Conservation (phyloP, 1,139 yeast genomes). For the Pichia sp. region DNA sequence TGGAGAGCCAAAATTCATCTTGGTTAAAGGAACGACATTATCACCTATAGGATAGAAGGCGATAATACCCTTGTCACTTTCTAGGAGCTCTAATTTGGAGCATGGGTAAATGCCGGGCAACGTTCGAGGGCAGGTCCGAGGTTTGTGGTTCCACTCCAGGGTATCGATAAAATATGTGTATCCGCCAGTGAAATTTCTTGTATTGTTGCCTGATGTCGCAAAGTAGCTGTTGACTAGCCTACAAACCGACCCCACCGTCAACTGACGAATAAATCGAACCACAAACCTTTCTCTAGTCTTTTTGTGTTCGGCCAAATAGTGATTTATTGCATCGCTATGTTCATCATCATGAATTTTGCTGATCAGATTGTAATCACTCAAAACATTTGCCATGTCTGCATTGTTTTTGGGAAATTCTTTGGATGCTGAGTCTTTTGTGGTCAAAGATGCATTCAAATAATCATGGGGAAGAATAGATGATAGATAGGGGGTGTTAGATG, state of each 20-base stretch:
- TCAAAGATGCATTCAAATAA: slow-evolving; percentile 11
- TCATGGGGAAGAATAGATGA: slow-evolving; percentile 9
- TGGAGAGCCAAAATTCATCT: slow-evolving; percentile 6
- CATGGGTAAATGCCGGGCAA: slow-evolving; percentile 13
- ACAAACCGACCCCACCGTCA: slow-evolving; percentile 17
- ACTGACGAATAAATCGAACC: slow-evolving; percentile 16
- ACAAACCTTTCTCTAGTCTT: slow-evolving; percentile 12
- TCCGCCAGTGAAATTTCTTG: slow-evolving; percentile 2
- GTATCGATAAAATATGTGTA: slow-evolving; percentile 1
- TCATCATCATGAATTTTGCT: slow-evolving; percentile 7
- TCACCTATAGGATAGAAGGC: slow-evolving; percentile 14
- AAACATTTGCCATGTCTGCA: not conserved
- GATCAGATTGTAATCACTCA: slow-evolving; percentile 7
- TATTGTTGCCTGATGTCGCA: slow-evolving; percentile 9
- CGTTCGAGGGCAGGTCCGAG: slow-evolving; percentile 15
- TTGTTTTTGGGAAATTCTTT: not conserved
- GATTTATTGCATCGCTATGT: slow-evolving; percentile 13
- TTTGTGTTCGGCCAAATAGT: slow-evolving; percentile 16
- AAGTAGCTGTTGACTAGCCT: slow-evolving; percentile 18
- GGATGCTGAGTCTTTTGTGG: not conserved
- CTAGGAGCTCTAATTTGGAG: slow-evolving; percentile 7
- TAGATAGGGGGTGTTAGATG: not conserved
- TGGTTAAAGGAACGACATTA: slow-evolving; percentile 5
- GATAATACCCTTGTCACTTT: slow-evolving; percentile 10
- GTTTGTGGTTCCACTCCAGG: slow-evolving; percentile 11